Base-by-base conservation (phyloP, 2,329 filamentous ascomycete species). In the Graphiopsis chlorocephala region DNA sequence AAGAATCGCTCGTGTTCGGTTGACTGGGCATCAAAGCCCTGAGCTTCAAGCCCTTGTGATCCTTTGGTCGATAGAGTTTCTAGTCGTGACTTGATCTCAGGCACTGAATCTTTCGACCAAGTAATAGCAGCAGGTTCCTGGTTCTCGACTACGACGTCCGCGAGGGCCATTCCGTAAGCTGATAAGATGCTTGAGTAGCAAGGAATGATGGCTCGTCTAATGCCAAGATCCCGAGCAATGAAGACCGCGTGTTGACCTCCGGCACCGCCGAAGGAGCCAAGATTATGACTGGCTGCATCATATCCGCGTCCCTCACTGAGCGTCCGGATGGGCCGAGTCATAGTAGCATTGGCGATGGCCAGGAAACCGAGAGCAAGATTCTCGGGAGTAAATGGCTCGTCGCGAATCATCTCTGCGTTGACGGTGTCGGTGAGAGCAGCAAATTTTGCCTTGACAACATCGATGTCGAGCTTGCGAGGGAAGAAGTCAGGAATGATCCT, bases 301-400 rank as follows among this genome's bases (percentile, higher is more conserved):
- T 94, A 91, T 0, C 92, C 93, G 75, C 93, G 92, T 25, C 92
- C 92, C 76, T 96, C 92, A 0, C 92, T 96, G 66, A 96, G 85
- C 35, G 91, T 92, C 26, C 93, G 84, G 67, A 97, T 97, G 0
- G 92, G 92, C 38, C 92, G 83, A 2, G 90, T 91, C 92, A 96
- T 95, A 15, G 90, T 87, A 77, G 93, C 91, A 71, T 95, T 94
- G 1, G 92, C 92, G 47, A 96, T 90, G 4, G 90, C 90, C 72
- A 96, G 81, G 74, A 95, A 96, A 0, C 93, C 93, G 69, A 90
- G 90, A 0, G 93, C 92, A 10, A 96, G 89, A 20, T 73, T 70
- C 60, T 73, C 73, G 3, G 68, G 66, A 0, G 73, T 74, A 38
- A 76, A 71, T 4, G 65, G 69, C 73, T 95, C 90, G 72, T 96